phyloP scores from a whole-genome alignment of 2,329 filamentous ascomycete species.

The Didymella arachidicola region DNA sequence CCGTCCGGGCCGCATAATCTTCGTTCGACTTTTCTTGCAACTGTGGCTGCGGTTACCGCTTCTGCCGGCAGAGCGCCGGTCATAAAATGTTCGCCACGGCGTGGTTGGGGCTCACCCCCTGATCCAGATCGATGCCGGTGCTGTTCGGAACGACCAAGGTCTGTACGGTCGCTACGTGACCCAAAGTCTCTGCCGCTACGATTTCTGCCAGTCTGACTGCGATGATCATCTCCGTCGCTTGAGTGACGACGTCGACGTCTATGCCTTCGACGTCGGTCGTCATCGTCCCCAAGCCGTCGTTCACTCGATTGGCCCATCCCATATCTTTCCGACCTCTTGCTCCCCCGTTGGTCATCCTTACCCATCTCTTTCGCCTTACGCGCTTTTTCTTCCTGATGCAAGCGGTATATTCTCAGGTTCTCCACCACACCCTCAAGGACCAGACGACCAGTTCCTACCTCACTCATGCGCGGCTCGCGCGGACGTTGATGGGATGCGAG shows the following conservation, averaged over 20 bases:
- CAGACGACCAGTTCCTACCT: slow-evolving; percentile 19
- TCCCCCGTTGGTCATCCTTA: background rate
- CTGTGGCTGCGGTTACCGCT: background rate
- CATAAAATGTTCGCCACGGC: background rate
- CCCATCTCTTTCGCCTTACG: slow-evolving; percentile 1
- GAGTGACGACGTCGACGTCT: background rate
- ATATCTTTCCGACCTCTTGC: no score
- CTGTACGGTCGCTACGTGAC: no score
- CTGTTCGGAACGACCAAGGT: background rate
- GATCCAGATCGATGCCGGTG: background rate
- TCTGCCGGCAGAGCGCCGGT: background rate
- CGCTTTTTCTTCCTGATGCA: slow-evolving; percentile 25
- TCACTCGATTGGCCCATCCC: background rate
- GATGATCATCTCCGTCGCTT: background rate
- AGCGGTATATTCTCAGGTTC: slow-evolving; percentile 28
- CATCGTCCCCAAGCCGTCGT: background rate
- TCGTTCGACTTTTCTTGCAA: background rate
- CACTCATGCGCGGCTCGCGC: slow-evolving; percentile 21
- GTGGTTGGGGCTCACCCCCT: no score
- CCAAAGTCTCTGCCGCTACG: background rate
- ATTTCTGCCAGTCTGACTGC: background rate
- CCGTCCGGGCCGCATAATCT: slow-evolving; percentile 24
- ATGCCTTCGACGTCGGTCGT: background rate
- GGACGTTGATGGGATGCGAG: slow-evolving; percentile 19
- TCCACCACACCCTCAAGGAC: slow-evolving; percentile 35